These are phyloP conservation scores for Mortierella sp. DNA, from an alignment of 371 early-diverging fungal species.

Conservation along the genomic window DNA sequence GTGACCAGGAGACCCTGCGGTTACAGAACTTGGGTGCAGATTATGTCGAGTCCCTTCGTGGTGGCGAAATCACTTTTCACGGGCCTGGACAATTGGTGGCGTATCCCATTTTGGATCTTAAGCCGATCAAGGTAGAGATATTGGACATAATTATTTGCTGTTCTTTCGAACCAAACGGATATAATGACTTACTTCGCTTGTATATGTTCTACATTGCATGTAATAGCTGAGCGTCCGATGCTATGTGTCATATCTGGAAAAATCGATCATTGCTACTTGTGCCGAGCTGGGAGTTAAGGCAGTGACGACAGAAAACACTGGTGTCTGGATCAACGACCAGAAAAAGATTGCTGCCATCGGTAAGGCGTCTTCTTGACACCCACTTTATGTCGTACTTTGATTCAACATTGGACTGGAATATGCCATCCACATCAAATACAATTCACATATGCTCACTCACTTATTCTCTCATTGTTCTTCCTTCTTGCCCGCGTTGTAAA, in stretches of 20 bases:
- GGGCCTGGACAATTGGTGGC: constrained; percentile 98
- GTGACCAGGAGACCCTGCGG: constrained; percentile 67
- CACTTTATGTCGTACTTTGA: not conserved
- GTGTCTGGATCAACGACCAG: constrained; percentile 87
- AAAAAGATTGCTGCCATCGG: constrained; percentile 85
- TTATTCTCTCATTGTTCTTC: not conserved
- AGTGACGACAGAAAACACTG: constrained; percentile 81
- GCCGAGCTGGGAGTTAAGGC: constrained; percentile 75
- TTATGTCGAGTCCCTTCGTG: constrained; percentile 87
- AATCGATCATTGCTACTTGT: constrained; percentile 82
- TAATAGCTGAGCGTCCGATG: constrained; percentile 75
- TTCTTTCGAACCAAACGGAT: not conserved
- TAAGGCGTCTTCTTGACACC: constrained; percentile 18
- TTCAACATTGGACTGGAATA: too few species aligned
- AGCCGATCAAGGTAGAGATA: constrained; percentile 66
- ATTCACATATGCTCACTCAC: not conserved
- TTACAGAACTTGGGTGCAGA: constrained; percentile 79
- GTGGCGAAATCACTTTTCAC: constrained; percentile 97
- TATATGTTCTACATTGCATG: not conserved
- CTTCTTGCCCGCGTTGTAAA: not conserved
- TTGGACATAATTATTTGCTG: not conserved
- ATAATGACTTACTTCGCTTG: not conserved
- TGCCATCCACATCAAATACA: too few species aligned
- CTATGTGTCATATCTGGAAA: constrained; percentile 88
- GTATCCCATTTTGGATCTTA: constrained; percentile 93